Conservation (phyloP, 2,329 filamentous ascomycete genomes). For the Xylariaceae sp. region DNA sequence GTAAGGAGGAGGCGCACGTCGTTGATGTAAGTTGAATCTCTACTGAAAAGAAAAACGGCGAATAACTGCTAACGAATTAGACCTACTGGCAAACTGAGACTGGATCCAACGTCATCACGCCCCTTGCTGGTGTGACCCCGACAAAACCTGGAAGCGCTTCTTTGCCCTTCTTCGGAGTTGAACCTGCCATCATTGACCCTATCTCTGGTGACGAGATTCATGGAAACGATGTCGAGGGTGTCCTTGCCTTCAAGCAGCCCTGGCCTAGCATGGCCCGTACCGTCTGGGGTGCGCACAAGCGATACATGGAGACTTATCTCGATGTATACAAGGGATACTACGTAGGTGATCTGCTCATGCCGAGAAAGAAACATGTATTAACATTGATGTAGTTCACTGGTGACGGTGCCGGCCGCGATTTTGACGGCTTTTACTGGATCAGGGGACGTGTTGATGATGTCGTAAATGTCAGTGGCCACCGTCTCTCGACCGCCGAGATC, state of each 20-base stretch:
- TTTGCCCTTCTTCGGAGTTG: slow-evolving; percentile 95
- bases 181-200: slow-evolving; percentile 95
- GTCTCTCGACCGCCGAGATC: slow-evolving; percentile 94
- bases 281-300: slow-evolving; percentile 94
- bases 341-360: slow-evolving; percentile 50
- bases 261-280: slow-evolving; percentile 99
- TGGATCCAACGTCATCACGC: slow-evolving; percentile 91
- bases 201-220: slow-evolving; percentile 88
- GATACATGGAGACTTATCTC: slow-evolving; percentile 97
- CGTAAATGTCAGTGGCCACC: slow-evolving; percentile 94
- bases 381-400: slow-evolving; percentile 64
- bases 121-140: slow-evolving; percentile 85
- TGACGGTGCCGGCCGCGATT: slow-evolving; percentile 90
- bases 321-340: slow-evolving; percentile 98
- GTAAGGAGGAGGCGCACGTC: slow-evolving; percentile 87
- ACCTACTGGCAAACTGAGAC: slow-evolving; percentile 99
- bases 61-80: slow-evolving; percentile 40
- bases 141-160: slow-evolving; percentile 97
- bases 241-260: slow-evolving; percentile 92
- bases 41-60: background rate
- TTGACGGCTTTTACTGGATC: slow-evolving; percentile 99
- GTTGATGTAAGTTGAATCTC: slow-evolving; percentile 68
- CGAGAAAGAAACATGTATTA: slow-evolving; percentile 12
- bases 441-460: slow-evolving; percentile 97
- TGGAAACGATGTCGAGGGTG: slow-evolving; percentile 95